Base-by-base conservation (phyloP, 2,329 filamentous ascomycete genomes). In the Trichoderma koningii region DNA sequence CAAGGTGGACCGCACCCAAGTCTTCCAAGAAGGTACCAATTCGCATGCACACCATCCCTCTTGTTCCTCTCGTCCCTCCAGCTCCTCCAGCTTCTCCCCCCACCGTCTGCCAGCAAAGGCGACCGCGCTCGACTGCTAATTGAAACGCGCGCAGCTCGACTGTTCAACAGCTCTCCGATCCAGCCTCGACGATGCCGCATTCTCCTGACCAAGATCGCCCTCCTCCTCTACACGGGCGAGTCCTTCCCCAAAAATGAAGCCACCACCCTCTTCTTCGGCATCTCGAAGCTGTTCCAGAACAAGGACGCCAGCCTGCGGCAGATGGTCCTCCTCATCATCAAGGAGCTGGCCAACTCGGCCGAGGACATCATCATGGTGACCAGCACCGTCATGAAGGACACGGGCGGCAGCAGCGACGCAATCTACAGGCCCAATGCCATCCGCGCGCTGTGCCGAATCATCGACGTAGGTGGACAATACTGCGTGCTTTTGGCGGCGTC, bases 291-390 rank as follows among this genome's bases (percentile, higher is more conserved):
- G 67, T 99, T 99, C 85, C 94, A 98, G 84, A 98, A 98, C 81
- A 98, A 97, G 80, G 95, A 99, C 89, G 91, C 93, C 73, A 94
- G 92, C 73, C 85, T 99, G 76, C 92, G 95, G 74, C 95, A 99
- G 83, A 97, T 98, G 93, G 94, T 99, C 59, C 96, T 98, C 81
- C 85, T 98, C 70, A 89, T 97, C 76, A 92, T 98, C 82, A 99
- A 98, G 87, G 95, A 99, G 85, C 85, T 99, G 74, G 92, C 94
- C 71, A 88, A 89, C 78, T 97, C 93, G 26, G 95, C 95, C 66
- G 93, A 98, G 82, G 95, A 99, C 84, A 96, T 97, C 69, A 99
- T 99, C 77, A 98, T 99, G 95, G 95, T 97, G 68, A 99, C 95
- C 19, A 96, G 92, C 80, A 97, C 94, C 71, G 97, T 99, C 72